phyloP scores from a whole-genome alignment of 768 basidiomycete genomes.

The Neoboletus magnificus region DNA sequence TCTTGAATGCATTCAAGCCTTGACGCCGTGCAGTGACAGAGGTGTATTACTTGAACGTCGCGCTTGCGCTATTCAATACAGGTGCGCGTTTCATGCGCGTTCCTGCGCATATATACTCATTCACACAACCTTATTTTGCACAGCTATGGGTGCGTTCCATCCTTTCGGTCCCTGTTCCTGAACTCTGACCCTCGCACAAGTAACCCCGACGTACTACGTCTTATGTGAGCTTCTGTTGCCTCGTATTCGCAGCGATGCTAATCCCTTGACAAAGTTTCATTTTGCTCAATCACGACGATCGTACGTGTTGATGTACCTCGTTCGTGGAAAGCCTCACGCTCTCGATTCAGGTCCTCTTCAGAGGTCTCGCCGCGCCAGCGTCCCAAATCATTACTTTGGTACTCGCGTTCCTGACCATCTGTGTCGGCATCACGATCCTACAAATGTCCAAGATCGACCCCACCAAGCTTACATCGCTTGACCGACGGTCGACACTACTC shows the following conservation, averaged over 20 bases:
- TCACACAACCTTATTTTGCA: not conserved
- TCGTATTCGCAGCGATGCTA: not conserved
- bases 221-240: conserved; percentile 52
- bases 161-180: not conserved
- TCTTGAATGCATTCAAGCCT: not conserved
- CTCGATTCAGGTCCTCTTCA: conserved; percentile 71
- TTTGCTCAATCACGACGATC: conserved; percentile 81
- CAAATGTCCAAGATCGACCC: conserved; percentile 97
- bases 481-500: conserved; percentile 85
- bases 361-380: conserved; percentile 78
- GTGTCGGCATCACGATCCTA: conserved; percentile 88
- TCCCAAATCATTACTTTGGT: conserved; percentile 86
- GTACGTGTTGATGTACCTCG: conserved; percentile 40
- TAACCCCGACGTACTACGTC: conserved; percentile 87
- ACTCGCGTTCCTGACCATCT: conserved; percentile 89
- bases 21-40: conserved; percentile 60
- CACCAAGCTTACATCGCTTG: conserved; percentile 68
- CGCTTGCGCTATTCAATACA: conserved; percentile 92
- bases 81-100: conserved; percentile 41
- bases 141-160: conserved; percentile 62
- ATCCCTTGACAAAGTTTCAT: conserved; percentile 54
- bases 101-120: conserved; percentile 1
- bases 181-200: conserved; percentile 36
- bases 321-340: not conserved
- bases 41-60: conserved; percentile 94